A percentile compares a stretch with the other conserved stretches of the same genome.
These are phyloP conservation scores for Scorias spongiosa DNA, from an alignment of 2,329 filamentous ascomycete genomes.

Conservation along the genomic window DNA sequence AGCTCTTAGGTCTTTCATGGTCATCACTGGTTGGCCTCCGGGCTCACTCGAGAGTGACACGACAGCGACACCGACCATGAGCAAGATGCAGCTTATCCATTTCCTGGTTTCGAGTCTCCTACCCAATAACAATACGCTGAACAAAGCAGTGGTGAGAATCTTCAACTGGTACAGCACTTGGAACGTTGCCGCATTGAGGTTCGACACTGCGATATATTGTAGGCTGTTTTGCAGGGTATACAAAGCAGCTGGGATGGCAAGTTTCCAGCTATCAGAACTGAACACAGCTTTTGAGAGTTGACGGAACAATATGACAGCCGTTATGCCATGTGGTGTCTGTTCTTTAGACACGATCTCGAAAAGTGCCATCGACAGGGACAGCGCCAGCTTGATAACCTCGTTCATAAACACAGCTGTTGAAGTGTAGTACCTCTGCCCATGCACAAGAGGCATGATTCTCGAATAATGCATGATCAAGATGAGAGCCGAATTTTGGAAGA, in stretches of 20 bases:
- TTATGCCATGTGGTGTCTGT: conserved; percentile 60
- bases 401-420: conserved; percentile 90
- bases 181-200: conserved; percentile 82
- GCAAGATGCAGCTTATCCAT: conserved; percentile 65
- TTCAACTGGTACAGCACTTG: conserved; percentile 90
- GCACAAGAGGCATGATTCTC: conserved; percentile 71
- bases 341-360: conserved; percentile 74
- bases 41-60: conserved; percentile 59
- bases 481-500: conserved; percentile 63
- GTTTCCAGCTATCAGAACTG: conserved; percentile 82
- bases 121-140: conserved; percentile 65
- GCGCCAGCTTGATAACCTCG: conserved; percentile 76
- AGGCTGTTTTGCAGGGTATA: conserved; percentile 91
- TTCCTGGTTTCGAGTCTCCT: conserved; percentile 54
- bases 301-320: conserved; percentile 43
- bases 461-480: conserved; percentile 89
- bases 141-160: conserved; percentile 79
- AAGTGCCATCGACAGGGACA: conserved; percentile 74
- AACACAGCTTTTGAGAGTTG: conserved; percentile 72
- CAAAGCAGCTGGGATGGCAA: conserved; percentile 73
- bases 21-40: conserved; percentile 36
- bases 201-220: conserved; percentile 82
- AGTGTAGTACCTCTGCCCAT: conserved; percentile 77
- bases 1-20: conserved; percentile 47
- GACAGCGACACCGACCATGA: conserved; percentile 70